Percentiles rank a stretch among this genome's conserved stretches.
phyloP scores from a whole-genome alignment of 1,284 basidiomycete species.

The Neonothopanus nambi region DNA sequence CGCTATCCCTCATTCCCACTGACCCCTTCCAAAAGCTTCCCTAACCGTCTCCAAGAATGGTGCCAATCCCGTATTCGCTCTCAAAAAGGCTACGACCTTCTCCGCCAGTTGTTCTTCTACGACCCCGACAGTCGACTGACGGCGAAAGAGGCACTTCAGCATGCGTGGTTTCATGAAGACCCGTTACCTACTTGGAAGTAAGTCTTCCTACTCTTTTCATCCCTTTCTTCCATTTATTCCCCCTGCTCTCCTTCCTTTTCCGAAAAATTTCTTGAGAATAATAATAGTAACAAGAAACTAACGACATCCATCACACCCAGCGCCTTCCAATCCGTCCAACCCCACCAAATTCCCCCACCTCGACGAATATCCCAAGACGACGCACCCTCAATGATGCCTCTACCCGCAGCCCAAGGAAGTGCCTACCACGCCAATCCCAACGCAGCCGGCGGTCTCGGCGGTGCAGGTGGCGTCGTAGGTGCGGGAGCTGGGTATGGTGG shows the following conservation, averaged over 20 bases:
- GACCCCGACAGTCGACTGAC: constrained; percentile 88
- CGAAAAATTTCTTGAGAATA: too few species aligned
- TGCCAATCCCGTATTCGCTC: constrained; percentile 67
- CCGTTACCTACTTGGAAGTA: constrained; percentile 76
- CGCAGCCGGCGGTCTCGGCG: background rate
- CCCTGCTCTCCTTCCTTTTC: constrained; percentile 4
- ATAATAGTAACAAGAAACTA: too few species aligned
- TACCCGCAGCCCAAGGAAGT: constrained; percentile 22
- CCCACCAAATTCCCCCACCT: constrained; percentile 67
- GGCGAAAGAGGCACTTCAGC: constrained; percentile 78
- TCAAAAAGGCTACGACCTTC: constrained; percentile 76
- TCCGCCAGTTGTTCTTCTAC: constrained; percentile 83
- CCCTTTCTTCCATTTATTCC: background rate
- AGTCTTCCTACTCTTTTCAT: constrained; percentile 20
- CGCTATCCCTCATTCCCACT: constrained; percentile 9
- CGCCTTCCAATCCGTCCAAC: constrained; percentile 57
- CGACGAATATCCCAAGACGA: constrained; percentile 78
- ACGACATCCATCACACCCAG: constrained; percentile 33
- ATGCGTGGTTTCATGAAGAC: constrained; percentile 82
- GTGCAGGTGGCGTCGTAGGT: background rate
- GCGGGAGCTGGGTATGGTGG: background rate
- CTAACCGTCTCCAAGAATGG: constrained; percentile 77
- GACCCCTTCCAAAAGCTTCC: constrained; percentile 46
- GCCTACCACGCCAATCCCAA: background rate
- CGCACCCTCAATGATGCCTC: constrained; percentile 67